These are phyloP conservation scores for Ceratobasidium papillatum DNA, from an alignment of 1,284 basidiomycete genomes.

Conservation along the genomic window DNA sequence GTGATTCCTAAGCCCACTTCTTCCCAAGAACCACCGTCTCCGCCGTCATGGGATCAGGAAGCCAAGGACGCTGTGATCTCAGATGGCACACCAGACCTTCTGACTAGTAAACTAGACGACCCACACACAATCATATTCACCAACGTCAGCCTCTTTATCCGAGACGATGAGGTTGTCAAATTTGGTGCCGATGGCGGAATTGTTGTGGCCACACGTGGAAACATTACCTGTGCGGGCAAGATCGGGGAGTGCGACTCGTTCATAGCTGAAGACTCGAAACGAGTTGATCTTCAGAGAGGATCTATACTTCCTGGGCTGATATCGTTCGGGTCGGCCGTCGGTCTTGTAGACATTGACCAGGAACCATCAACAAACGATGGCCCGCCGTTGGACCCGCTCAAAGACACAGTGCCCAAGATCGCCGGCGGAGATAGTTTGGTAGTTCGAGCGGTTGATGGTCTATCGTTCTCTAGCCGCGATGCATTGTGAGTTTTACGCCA, in stretches of 20 bases:
- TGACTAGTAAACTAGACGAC: neutral
- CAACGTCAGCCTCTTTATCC: constrained; percentile 47
- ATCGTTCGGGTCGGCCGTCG: constrained; percentile 43
- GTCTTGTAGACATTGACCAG: constrained; percentile 43
- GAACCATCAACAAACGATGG: constrained; percentile 43
- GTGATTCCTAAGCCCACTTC: constrained; percentile 13
- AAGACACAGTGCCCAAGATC: constrained; percentile 6
- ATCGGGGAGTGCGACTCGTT: neutral
- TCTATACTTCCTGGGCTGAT: constrained; percentile 44
- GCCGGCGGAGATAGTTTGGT: constrained; percentile 59
- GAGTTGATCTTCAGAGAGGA: constrained; percentile 38
- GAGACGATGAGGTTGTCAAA: neutral
- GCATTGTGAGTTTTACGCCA: constrained; percentile 62
- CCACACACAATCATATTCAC: constrained; percentile 42
- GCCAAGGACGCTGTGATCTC: constrained; percentile 12
- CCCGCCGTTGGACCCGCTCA: constrained; percentile 45
- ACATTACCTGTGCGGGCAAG: constrained; percentile 11
- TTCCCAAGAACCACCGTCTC: constrained; percentile 23
- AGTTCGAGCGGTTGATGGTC: constrained; percentile 74
- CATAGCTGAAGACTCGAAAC: neutral
- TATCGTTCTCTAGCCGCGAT: constrained; percentile 74
- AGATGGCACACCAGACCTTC: constrained; percentile 30
- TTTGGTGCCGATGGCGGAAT: neutral
- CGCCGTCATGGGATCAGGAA: constrained; percentile 38
- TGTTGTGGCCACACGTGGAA: constrained; percentile 25